Evolutionary conservation across 352 stramenopile genomes (phyloP), one percentile per base, ranked within the genome.

Genomic region (Phytophthora fragariaefolia): DNA sequence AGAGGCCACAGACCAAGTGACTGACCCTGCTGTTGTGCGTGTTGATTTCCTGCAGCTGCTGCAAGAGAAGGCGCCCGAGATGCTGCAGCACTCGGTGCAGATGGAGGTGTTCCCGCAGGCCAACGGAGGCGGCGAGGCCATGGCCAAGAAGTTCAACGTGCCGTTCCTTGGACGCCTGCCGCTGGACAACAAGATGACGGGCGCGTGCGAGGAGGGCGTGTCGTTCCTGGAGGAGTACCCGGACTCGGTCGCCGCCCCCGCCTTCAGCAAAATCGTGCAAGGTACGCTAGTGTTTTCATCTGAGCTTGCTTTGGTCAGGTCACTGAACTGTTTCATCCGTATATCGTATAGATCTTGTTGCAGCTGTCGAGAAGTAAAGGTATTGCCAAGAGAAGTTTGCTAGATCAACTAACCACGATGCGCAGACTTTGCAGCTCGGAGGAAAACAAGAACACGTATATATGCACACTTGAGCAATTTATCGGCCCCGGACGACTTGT

Each of bases 111-210:
- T 99, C 73, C 90, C 94, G 32, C 64, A 89, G 1, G 83, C 89
- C 12, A 84, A 85, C 20, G 84, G 80, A 15, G 97, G 96, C 22
- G 93, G 96, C 0, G 84, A 97, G 53, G 92, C 83, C 20, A 99
- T 99, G 97, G 97, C 97, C 8, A 90, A 96, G 48, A 81, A 92
- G 56, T 99, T 99, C 65, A 83, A 91, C 30, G 95, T 99, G 26
- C 97, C 97, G 12, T 99, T 99, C 72, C 90, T 99, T 8, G 98
- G 98, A 57, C 87, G 87, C 30, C 63, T 99, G 47, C 98, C 98
- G 1, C 79, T 99, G 22, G 98, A 99, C 80, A 91, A 97, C 32
- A 98, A 98, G 65, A 91, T 99, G 67, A 97, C 98, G 13, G 82
- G 93, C 54, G 85, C 96, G 0, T 99, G 97, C 77, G 98, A 99